A percentile compares a stretch with the other conserved stretches of the same genome.
phyloP scores from a whole-genome alignment of 2,329 filamentous ascomycete species.

The Camillea tinctor region DNA sequence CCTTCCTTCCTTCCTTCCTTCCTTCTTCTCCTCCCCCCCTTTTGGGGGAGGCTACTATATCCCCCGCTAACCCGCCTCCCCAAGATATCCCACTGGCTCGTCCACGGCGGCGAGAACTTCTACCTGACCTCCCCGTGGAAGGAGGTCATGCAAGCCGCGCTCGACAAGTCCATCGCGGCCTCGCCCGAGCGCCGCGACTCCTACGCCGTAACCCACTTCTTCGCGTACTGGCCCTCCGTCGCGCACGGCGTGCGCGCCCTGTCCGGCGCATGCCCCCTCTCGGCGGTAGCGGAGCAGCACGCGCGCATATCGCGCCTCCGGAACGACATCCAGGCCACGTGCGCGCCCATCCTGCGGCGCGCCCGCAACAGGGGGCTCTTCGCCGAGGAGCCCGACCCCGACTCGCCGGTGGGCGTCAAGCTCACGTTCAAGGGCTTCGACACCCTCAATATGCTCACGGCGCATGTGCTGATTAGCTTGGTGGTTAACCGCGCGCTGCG shows the following conservation, averaged over 20 bases:
- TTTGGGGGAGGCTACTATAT: too few relatives aligned
- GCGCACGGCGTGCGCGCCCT: neutral
- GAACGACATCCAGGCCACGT: neutral
- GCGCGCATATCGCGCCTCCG: too few relatives aligned
- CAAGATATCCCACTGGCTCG: constrained; percentile 13
- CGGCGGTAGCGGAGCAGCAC: too few relatives aligned
- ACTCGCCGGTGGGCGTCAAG: too few relatives aligned
- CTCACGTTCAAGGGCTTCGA: too few relatives aligned
- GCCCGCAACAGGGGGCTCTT: neutral
- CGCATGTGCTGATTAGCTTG: too few relatives aligned
- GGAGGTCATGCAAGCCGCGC: constrained; percentile 1
- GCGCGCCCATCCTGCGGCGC: constrained; percentile 6
- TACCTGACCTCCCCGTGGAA: constrained; percentile 11
- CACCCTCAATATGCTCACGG: too few relatives aligned
- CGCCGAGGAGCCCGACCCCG: too few relatives aligned
- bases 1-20: too few relatives aligned
- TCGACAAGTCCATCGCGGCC: constrained; percentile 1
- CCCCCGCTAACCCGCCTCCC: neutral
- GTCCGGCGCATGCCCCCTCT: too few relatives aligned
- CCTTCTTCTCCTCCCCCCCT: too few relatives aligned
- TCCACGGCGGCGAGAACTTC: constrained; percentile 13
- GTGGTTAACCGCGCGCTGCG: too few relatives aligned
- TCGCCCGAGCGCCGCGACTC: constrained; percentile 1
- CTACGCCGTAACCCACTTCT: constrained; percentile 10
- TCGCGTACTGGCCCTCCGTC: constrained; percentile 10